phyloP scores from a whole-genome alignment of 495 filamentous ascomycete species.

The Usnea hakonensis region DNA sequence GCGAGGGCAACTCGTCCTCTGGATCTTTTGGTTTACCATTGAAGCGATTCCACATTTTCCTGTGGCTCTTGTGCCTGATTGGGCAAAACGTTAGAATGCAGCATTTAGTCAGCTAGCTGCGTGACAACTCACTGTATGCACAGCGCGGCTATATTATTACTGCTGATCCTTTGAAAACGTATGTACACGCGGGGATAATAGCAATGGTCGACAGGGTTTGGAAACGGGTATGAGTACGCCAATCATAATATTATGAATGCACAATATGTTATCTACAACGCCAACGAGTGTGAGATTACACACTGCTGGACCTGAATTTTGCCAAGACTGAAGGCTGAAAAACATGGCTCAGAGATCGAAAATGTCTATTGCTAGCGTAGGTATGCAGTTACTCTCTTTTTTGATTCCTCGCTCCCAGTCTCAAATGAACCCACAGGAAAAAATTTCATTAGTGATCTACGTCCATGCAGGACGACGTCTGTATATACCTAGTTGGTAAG shows the following conservation, averaged over 20 bases:
- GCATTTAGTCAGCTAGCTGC: conserved; percentile 11
- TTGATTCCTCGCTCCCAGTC: not conserved
- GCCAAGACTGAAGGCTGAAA: not conserved
- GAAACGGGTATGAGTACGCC: conserved; percentile 2
- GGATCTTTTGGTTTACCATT: conserved; percentile 31
- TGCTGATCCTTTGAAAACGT: conserved; percentile 1
- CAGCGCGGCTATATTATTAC: not conserved
- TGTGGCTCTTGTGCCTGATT: conserved; percentile 16
- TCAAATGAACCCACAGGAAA: not conserved
- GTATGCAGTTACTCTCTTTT: too few relatives aligned
- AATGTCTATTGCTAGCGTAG: too few relatives aligned
- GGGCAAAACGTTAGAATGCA: conserved; percentile 11
- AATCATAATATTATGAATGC: conserved; percentile 9
- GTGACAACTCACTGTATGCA: conserved; percentile 17
- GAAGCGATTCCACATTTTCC: conserved; percentile 34
- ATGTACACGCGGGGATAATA: not conserved
- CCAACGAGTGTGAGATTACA: not conserved
- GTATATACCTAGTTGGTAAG: not conserved
- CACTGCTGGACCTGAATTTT: too few relatives aligned
- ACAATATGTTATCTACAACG: not conserved
- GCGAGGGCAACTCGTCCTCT: conserved; percentile 11
- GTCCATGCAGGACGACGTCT: not conserved
- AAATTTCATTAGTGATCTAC: not conserved
- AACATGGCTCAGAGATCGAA: too few relatives aligned
- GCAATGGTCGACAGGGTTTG: not conserved